Evolutionary conservation across 139 green algal species (phyloP), one percentile per base, ranked within the genome.

Genomic region (Coelastrella sp.): DNA sequence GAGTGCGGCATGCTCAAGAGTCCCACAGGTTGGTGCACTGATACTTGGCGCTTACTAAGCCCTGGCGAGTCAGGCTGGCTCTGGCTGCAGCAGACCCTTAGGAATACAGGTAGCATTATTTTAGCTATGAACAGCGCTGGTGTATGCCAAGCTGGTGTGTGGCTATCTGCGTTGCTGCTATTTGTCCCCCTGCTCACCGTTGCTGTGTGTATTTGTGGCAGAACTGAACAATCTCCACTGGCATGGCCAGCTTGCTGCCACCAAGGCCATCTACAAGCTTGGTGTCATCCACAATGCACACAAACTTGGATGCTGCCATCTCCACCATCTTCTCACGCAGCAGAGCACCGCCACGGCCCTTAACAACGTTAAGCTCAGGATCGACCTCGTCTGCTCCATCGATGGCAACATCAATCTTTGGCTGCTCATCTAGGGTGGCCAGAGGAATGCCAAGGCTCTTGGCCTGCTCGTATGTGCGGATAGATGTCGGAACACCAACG

Each of bases 251-350:
- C 94, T 94, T 98, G 95, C 92, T 96, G 91, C 97, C 97, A 10
- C 97, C 97, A 76, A 99, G 94, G 14, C 96, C 97, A 2, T 89
- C 56, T 57, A 99, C 96, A 91, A 99, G 92, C 96, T 99, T 99
- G 80, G 97, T 97, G 81, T 99, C 98, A 87, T 99, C 98, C 10
- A 99, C 98, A 81, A 99, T 99, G 94, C 99, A 99, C 47, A 99
- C 96, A 93, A 99, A 99, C 93, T 97, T 98, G 71, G 94, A 92
- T 10, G 96, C 97, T 5, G 96, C 96, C 92, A 97, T 95, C 96
- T 99, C 98, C 73, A 99, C 98, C 98, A 99, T 99, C 97, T 99
- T 99, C 95, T 99, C 98, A 74, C 98, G 95, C 85, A 99, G 96
- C 88, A 99, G 95, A 3, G 98, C 98, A 22, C 98, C 98, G 32